A percentile compares a stretch with the other conserved stretches of the same genome.
These are phyloP conservation scores for Aeminium ludgeri DNA, from an alignment of 495 filamentous ascomycete genomes.

Conservation along the genomic window DNA sequence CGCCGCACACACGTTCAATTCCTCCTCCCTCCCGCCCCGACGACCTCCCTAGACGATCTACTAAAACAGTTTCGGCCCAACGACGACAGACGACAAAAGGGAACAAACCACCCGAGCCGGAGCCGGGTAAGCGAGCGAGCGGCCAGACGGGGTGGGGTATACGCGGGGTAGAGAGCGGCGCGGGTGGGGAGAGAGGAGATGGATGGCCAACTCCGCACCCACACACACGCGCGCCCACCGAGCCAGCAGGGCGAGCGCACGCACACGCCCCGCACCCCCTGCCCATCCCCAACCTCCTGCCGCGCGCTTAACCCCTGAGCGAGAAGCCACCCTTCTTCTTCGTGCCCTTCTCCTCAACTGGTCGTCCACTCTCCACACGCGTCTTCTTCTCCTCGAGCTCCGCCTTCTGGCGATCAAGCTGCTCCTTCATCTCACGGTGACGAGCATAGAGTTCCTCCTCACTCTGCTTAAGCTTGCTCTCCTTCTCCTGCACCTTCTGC, in stretches of 20 bases:
- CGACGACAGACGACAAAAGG: too few relatives aligned
- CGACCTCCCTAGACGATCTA: too few relatives aligned
- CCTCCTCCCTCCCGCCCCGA: too few relatives aligned
- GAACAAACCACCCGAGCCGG: too few relatives aligned
- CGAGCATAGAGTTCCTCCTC: slow-evolving; percentile 96
- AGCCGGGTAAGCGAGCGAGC: too few relatives aligned
- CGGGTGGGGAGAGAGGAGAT: too few relatives aligned
- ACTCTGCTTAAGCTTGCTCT: slow-evolving; percentile 97
- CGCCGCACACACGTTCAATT: too few relatives aligned
- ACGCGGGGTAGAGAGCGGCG: too few relatives aligned
- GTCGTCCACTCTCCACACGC: slow-evolving; percentile 80
- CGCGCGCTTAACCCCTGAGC: slow-evolving; percentile 28
- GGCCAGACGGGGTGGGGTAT: too few relatives aligned
- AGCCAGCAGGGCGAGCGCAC: neutral
- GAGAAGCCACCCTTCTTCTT: slow-evolving; percentile 97
- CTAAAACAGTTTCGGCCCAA: too few relatives aligned
- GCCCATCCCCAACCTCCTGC: neutral
- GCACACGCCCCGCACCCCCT: neutral
- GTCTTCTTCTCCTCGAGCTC: slow-evolving; percentile 97
- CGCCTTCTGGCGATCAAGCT: slow-evolving; percentile 79
- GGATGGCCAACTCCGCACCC: too few relatives aligned
- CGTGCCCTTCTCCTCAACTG: slow-evolving; percentile 83
- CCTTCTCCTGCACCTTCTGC: slow-evolving; percentile 98
- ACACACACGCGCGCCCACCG: too few relatives aligned
- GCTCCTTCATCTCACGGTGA: slow-evolving; percentile 99